Base-by-base conservation (phyloP, 176 grass and related monocot species). In the Zizania latifolia region DNA sequence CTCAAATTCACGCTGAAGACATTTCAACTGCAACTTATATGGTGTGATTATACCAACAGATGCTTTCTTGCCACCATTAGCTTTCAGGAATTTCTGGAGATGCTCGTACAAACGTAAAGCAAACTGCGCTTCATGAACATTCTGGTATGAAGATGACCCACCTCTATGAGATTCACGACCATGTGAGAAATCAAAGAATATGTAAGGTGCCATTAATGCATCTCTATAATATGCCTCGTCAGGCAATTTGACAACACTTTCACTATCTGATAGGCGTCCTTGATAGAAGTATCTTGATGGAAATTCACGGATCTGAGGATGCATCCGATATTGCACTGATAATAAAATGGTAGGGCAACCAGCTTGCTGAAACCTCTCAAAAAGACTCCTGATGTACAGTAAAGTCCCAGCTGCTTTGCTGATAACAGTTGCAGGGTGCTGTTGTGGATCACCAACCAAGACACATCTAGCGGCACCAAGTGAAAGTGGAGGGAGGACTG, bases 11-110 rank as follows among this genome's bases (percentile, higher is more conserved):
- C 96, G 74, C 43, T 99, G 92, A 75, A 99, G 90, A 68, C 96
- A 99, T 75, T 99, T 99, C 50, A 99, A 61, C 81, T 99, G 96
- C 73, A 99, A 76, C 74, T 99, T 99, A 82, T 99, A 99, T 15
- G 96, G 96, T 35, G 96, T 99, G 75, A 99, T 95, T 95, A 99
- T 95, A 72, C 96, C 96, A 63, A 99, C 89, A 64, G 96, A 90
- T 40, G 81, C 89, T 70, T 99, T 99, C 80, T 95, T 99, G 37
- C 73, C 89, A 70, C 89, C 82, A 86, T 90, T 95, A 43, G 68
- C 84, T 89, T 87, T 99, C 21, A 99, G 48, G 28, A 92, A 65
- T 68, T 88, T 99, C 77, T 94, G 89, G 66, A 99, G 87, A 82
- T 99, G 77, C 46, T 95, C 92, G 44, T 88, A 95, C 40, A 99